Evolutionary conservation across 345 rosid genomes (phyloP).

Genomic region (Heritiera fomes): DNA sequence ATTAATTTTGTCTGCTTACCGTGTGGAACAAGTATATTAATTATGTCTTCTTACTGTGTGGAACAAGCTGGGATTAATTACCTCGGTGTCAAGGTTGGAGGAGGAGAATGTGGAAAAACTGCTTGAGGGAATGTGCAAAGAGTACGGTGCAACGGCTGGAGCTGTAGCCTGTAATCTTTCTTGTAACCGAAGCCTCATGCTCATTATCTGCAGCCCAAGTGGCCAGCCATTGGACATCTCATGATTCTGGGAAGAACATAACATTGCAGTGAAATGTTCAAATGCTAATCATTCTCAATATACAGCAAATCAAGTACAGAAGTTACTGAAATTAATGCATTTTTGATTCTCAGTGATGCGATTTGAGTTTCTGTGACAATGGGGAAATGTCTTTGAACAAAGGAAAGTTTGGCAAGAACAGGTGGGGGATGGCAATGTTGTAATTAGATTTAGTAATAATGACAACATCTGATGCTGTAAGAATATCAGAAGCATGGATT

Average conservation of each 20-base stretch:
- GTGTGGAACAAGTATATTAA: too few species aligned
- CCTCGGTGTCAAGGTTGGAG: conserved; percentile 62
- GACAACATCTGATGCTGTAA: too few species aligned
- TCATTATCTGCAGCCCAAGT: conserved; percentile 50
- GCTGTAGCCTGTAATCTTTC: conserved; percentile 31
- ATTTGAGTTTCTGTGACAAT: neutral
- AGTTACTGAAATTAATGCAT: neutral
- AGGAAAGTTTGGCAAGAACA: neutral
- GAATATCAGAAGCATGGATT: neutral
- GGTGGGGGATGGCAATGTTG: too few species aligned
- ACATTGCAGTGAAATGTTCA: neutral
- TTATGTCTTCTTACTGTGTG: too few species aligned
- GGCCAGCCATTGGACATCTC: conserved; percentile 58
- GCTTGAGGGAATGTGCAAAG: conserved; percentile 27
- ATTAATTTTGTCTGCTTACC: too few species aligned
- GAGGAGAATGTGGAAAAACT: conserved; percentile 51
- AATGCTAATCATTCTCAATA: neutral
- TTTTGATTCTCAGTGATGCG: neutral
- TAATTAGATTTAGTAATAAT: neutral
- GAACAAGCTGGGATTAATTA: conserved; percentile 8
- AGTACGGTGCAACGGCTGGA: conserved; percentile 25
- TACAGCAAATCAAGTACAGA: neutral
- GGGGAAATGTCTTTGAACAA: too few species aligned
- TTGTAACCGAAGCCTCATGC: conserved; percentile 34
- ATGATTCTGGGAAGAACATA: conserved; percentile 33